phyloP scores from a whole-genome alignment of 139 green algal genomes.

The Chlamydomonas asymmetrica region DNA sequence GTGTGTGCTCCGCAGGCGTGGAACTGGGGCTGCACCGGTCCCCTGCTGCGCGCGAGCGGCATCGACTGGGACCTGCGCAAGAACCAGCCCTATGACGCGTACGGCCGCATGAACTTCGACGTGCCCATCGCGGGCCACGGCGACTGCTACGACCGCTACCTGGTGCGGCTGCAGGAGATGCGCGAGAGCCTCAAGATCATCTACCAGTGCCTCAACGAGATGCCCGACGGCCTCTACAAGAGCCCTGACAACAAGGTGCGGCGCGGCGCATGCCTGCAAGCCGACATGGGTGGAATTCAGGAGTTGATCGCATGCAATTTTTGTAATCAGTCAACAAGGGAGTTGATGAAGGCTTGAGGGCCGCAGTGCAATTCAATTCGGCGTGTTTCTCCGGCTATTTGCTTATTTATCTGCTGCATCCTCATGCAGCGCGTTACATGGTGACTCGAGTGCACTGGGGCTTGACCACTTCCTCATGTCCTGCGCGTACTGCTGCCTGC shows the following conservation, averaged over 20 bases:
- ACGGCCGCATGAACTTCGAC: conserved; percentile 81
- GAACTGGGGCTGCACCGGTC: conserved; percentile 73
- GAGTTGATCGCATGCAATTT: too few relatives aligned
- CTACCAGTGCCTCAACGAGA: conserved; percentile 83
- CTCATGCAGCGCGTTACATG: too few relatives aligned
- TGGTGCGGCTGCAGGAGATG: conserved; percentile 78
- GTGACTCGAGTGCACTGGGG: too few relatives aligned
- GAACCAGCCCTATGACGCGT: conserved; percentile 85
- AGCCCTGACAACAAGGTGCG: conserved; percentile 73
- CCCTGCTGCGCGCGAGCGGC: conserved; percentile 76
- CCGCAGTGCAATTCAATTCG: too few relatives aligned
- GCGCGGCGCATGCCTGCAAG: too few relatives aligned
- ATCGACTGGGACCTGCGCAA: conserved; percentile 86
- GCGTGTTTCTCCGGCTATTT: too few relatives aligned
- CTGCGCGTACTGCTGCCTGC: too few relatives aligned
- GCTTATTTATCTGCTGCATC: too few relatives aligned
- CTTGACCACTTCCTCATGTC: too few relatives aligned
- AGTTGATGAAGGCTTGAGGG: too few relatives aligned
- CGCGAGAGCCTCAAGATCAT: conserved; percentile 80
- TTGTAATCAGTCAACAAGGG: too few relatives aligned
- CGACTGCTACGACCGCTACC: conserved; percentile 88
- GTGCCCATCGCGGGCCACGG: conserved; percentile 74
- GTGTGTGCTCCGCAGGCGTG: conserved; percentile 33
- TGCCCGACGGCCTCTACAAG: conserved; percentile 77
- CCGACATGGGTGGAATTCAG: too few relatives aligned